Evolutionary conservation across 805 yeast genomes (phyloP), one percentile per base, ranked within the genome.

Genomic region (Yamadazyma endophytica): DNA sequence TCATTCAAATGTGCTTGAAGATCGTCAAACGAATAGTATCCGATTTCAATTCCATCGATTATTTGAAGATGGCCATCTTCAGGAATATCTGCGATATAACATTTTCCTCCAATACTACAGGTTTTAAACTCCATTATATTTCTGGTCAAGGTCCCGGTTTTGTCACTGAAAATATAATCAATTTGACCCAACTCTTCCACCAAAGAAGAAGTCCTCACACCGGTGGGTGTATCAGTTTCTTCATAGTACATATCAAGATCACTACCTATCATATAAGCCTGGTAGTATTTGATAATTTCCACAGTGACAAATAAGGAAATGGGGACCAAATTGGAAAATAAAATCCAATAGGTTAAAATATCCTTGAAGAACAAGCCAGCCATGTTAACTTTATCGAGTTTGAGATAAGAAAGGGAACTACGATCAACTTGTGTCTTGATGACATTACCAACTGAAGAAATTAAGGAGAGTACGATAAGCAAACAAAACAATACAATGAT

Each of bases 141-240:
- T 58, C 97, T 66, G 0, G 99, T 92, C 37, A 92, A 68, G 0
- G 99, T 92, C 18, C 99, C 99, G 0, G 99, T 92, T 54, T 92
- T 92, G 58, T 92, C 99, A 56, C 96, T 85, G 61, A 92, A 92
- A 14, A 92, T 84, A 52, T 88, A 89, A 53, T 90, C 94, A 49
- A 92, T 89, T 56, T 92, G 99, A 17, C 99, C 99, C 42, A 92
- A 68, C 48, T 92, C 98, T 58, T 92, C 99, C 5, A 92, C 98
- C 46, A 92, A 70, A 9, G 96, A 83, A 2, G 97, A 90, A 0
- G 98, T 90, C 42, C 98, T 71, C 13, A 92, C 96, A 4, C 89
- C 88, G 0, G 97, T 82, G 2, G 98, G 97, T 0, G 96, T 88
- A 50, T 92, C 97, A 0, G 88, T 74, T 29, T 74, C 82, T 41